Conservation (phyloP, 2,329 filamentous ascomycete genomes). For the Pseudogymnoascus sp. region DNA sequence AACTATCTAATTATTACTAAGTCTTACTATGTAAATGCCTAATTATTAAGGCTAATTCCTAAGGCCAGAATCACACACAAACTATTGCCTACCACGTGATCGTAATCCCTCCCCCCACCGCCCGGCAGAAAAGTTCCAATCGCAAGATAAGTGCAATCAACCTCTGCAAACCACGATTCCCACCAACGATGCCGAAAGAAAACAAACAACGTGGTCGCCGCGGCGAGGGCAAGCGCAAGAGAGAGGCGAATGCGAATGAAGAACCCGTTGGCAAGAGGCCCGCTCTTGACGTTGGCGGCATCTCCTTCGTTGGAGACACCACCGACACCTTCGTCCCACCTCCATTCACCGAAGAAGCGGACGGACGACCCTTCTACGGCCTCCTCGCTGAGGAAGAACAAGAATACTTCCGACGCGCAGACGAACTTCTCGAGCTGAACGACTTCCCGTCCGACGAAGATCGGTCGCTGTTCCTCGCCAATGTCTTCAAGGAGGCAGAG, state of each 20-base stretch:
- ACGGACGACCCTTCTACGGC: conserved; percentile 64
- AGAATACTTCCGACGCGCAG: conserved; percentile 87
- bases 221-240: conserved; percentile 42
- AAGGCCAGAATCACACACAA: too few species aligned
- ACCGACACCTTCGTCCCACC: conserved; percentile 15
- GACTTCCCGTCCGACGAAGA: conserved; percentile 75
- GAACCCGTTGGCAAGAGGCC: conserved; percentile 29
- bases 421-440: conserved; percentile 84
- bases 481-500: conserved; percentile 76
- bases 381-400: conserved; percentile 89
- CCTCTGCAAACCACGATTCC: conserved; percentile 10
- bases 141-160: neutral
- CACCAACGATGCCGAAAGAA: conserved; percentile 49
- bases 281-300: conserved; percentile 13
- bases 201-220: conserved; percentile 52
- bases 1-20: too few species aligned
- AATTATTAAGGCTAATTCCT: too few species aligned
- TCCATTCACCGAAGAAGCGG: conserved; percentile 18
- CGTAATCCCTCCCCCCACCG: neutral
- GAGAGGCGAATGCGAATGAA: conserved; percentile 37
- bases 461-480: conserved; percentile 64
- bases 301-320: conserved; percentile 21
- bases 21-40: too few species aligned
- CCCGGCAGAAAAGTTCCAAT: conserved; percentile 9
- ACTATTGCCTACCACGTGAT: neutral